phyloP scores from a whole-genome alignment of 495 filamentous ascomycete species.

The Aspergillus wentii region DNA sequence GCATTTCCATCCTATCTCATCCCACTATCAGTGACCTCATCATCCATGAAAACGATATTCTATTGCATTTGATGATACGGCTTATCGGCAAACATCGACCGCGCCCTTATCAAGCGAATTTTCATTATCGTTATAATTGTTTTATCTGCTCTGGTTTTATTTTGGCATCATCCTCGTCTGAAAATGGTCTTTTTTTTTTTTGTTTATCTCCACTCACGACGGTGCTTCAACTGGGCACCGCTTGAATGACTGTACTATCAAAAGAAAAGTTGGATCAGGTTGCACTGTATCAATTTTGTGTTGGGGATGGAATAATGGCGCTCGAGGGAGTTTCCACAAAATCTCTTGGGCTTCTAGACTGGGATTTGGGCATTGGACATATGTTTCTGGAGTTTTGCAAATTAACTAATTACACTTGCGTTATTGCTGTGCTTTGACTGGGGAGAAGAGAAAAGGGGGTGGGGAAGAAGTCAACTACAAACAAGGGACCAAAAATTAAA shows the following conservation, averaged over 20 bases:
- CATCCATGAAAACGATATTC: too few relatives aligned
- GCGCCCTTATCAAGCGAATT: background rate
- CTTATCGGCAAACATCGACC: too few relatives aligned
- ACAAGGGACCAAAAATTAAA: background rate
- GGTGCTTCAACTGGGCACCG: background rate
- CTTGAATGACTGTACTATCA: background rate
- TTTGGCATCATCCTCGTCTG: background rate
- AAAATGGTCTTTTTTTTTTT: background rate
- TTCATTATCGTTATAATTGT: background rate
- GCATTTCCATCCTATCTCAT: background rate
- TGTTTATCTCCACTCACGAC: background rate
- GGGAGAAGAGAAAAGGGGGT: background rate
- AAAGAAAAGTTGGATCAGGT: background rate
- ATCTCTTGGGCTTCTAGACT: background rate
- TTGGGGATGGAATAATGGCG: background rate
- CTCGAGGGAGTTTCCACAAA: background rate
- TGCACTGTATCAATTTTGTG: background rate
- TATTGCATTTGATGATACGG: too few relatives aligned
- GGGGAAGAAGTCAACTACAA: conserved; percentile 4
- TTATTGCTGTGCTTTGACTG: background rate
- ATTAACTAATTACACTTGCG: background rate
- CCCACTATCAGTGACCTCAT: background rate
- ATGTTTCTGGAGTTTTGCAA: background rate
- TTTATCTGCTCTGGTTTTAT: background rate
- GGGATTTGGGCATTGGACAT: background rate